These are phyloP conservation scores for Diaporthe sp. DNA, from an alignment of 2,329 filamentous ascomycete genomes.

Conservation along the genomic window DNA sequence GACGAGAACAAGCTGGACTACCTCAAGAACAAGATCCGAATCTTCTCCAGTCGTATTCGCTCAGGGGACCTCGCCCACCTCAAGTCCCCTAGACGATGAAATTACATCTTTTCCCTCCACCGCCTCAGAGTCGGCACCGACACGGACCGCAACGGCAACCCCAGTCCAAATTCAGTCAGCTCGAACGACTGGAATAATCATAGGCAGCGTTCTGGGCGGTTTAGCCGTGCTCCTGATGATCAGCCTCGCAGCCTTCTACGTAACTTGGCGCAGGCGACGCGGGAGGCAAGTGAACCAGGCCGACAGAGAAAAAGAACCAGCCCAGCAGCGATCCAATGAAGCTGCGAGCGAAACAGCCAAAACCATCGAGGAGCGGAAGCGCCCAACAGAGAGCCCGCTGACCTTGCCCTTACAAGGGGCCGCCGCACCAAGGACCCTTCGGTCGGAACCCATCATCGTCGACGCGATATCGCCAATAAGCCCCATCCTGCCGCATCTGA, in stretches of 20 bases:
- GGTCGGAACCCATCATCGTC: conserved; percentile 7
- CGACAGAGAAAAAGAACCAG: not conserved
- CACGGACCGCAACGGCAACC: not conserved
- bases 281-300: not conserved
- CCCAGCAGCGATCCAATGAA: not conserved
- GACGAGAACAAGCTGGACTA: not conserved
- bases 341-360: not conserved
- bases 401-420: not conserved
- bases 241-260: conserved; percentile 3
- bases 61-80: not conserved
- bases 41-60: not conserved
- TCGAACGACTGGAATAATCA: conserved; percentile 22
- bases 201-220: conserved; percentile 35
- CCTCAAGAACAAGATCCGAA: not conserved
- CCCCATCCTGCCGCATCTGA: not conserved
- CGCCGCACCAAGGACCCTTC: not conserved
- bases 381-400: not conserved
- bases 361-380: not conserved
- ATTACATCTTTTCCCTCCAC: not conserved
- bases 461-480: not conserved
- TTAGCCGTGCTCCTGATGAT: conserved; percentile 20
- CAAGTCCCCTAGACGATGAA: too few species aligned
- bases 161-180: not conserved
- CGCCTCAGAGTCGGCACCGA: not conserved
- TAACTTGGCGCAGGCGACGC: conserved; percentile 12